phyloP scores from a whole-genome alignment of 1,139 yeast species.

The Insectozyma bohioensis region DNA sequence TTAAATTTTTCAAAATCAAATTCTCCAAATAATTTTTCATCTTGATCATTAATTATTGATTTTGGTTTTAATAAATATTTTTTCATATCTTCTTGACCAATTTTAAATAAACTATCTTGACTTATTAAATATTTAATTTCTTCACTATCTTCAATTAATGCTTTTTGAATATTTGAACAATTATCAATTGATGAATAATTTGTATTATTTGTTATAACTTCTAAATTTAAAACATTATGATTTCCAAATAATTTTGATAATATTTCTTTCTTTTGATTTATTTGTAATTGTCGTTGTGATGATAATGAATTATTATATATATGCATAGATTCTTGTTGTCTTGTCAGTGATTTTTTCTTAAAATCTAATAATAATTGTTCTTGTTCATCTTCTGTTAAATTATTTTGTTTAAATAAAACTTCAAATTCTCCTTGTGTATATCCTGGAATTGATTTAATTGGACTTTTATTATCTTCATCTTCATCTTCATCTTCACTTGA shows the following conservation, averaged over 20 bases:
- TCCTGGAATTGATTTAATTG: conserved; percentile 36
- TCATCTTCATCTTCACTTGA: conserved; percentile 25
- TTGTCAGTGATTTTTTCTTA: conserved; percentile 31
- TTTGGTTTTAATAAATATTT: conserved; percentile 6
- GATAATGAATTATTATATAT: conserved; percentile 35
- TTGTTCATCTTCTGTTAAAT: conserved; percentile 26
- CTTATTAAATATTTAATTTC: conserved; percentile 35
- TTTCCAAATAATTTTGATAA: conserved; percentile 41
- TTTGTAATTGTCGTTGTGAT: conserved; percentile 41
- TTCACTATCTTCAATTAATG: conserved; percentile 44
- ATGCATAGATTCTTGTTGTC: conserved; percentile 33
- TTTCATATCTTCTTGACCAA: conserved; percentile 27
- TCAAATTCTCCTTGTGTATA: conserved; percentile 39
- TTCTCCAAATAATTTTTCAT: conserved; percentile 5
- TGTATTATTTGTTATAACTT: conserved; percentile 44
- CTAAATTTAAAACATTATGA: conserved; percentile 26
- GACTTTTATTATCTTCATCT: conserved; percentile 9
- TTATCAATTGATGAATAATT: conserved; percentile 40
- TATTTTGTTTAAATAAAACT: conserved; percentile 16
- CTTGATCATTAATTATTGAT: conserved; percentile 1
- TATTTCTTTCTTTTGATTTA: conserved; percentile 42
- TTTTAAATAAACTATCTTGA: conserved; percentile 34
- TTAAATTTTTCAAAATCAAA: conserved; percentile 30
- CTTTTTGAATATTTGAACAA: conserved; percentile 36
- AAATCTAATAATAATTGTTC: conserved; percentile 30